Percentiles rank a stretch among this genome's conserved stretches.
Evolutionary conservation across 805 yeast genomes (phyloP).

Genomic region (Helenozyma rhizophorensis): DNA sequence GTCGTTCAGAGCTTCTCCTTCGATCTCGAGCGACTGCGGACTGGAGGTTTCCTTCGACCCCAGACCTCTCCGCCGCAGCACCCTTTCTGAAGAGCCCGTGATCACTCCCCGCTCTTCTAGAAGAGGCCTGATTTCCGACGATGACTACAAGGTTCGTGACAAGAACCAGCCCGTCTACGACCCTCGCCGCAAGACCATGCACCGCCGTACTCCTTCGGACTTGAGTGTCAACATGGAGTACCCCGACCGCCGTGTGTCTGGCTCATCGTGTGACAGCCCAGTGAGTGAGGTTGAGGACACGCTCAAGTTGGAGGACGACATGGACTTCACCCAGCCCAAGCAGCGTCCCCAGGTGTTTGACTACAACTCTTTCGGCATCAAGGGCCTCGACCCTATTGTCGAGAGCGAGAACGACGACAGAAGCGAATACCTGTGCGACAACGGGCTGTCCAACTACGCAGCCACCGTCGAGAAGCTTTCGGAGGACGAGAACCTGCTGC

Average conservation of each 20-base stretch:
- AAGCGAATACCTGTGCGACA: constrained; percentile 9
- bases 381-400: constrained; percentile 36
- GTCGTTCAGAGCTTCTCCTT: too few species aligned
- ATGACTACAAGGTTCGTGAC: constrained; percentile 1
- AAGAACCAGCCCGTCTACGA: constrained; percentile 4
- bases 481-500: constrained; percentile 22
- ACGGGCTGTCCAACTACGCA: constrained; percentile 28
- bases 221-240: constrained; percentile 4
- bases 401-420: constrained; percentile 30
- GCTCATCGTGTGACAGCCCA: constrained; percentile 8
- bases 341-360: constrained; percentile 18
- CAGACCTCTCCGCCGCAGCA: constrained; percentile 1
- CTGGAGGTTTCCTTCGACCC: constrained; percentile 16
- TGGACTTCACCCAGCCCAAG: constrained; percentile 9
- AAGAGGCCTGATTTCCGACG: constrained; percentile 15
- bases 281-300: constrained; percentile 7
- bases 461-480: constrained; percentile 13
- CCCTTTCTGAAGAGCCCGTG: constrained; percentile 15
- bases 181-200: constrained; percentile 14
- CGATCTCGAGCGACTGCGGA: background rate
- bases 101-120: constrained; percentile 23
- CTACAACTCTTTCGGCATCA: constrained; percentile 18
- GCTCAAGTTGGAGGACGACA: constrained; percentile 5
- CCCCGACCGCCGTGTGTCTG: constrained; percentile 1
- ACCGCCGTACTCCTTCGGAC: constrained; percentile 16